Percentiles rank a stretch among this genome's conserved stretches.
phyloP scores from a whole-genome alignment of 2,329 filamentous ascomycete genomes.

The Camillea tinctor region DNA sequence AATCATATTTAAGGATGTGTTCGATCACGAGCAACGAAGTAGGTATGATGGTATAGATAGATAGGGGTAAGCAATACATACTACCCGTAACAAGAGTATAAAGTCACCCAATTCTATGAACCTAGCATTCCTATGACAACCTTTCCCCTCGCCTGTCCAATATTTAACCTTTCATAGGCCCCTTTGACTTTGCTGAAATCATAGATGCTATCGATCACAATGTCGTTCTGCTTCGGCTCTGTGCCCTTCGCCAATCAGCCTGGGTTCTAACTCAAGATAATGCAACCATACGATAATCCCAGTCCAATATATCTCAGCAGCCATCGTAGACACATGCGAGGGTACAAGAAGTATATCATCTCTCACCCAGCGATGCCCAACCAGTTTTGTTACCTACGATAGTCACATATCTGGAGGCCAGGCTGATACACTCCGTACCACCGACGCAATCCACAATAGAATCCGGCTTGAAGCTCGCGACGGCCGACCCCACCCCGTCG shows the following conservation, averaged over 20 bases:
- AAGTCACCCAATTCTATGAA: background rate
- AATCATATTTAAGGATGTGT: too few species aligned
- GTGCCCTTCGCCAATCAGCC: slow-evolving; percentile 1
- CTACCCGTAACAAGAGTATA: background rate
- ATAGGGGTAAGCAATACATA: background rate
- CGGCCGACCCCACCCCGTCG: slow-evolving; percentile 5
- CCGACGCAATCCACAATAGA: slow-evolving; percentile 18
- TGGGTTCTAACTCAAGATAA: background rate
- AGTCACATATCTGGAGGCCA: slow-evolving; percentile 18
- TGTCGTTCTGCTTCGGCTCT: background rate
- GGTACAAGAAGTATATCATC: background rate
- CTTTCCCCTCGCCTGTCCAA: slow-evolving; percentile 5
- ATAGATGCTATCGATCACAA: slow-evolving; percentile 8
- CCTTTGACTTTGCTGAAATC: slow-evolving; percentile 8
- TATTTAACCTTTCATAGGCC: slow-evolving; percentile 10
- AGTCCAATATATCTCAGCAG: background rate
- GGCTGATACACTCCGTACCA: slow-evolving; percentile 12
- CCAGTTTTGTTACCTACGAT: slow-evolving; percentile 21
- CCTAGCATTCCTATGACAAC: slow-evolving; percentile 3
- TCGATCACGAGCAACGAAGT: too few species aligned
- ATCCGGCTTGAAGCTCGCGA: slow-evolving; percentile 8
- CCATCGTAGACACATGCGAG: slow-evolving; percentile 4
- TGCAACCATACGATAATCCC: slow-evolving; percentile 5
- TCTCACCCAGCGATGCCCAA: background rate
- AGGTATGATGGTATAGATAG: too few species aligned